Base-by-base conservation (phyloP, 1,139 yeast species). In the Arxiozyma telluris region DNA sequence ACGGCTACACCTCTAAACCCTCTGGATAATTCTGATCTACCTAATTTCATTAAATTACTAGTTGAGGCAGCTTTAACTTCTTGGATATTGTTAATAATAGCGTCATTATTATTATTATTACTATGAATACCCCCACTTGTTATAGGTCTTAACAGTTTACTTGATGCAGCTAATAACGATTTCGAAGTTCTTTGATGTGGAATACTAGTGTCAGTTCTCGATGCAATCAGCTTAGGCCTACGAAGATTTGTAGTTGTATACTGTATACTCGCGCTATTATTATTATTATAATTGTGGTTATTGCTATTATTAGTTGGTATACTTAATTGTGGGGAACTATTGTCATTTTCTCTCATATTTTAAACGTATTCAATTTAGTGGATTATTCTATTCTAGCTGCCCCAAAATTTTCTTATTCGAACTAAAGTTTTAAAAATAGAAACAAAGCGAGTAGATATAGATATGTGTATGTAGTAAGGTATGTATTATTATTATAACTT, bases 21-120 rank as follows among this genome's bases (percentile, higher is more conserved):
- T 46, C 52, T 52, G 6, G 57, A 41, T 42, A 57, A 41, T 49
- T 57, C 59, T 7, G 59, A 57, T 38, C 52, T 51, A 7, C 59
- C 59, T 18, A 57, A 43, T 49, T 50, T 55, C 20, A 50, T 51
- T 22, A 57, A 39, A 45, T 55, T 57, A 1, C 56, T 48, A n/a
- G 54, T 54, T 1, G 59, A 56, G 3, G 53, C 54, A 53, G 46
- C 58, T 63, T 30, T 49, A 3, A 21, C 8, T 11, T 49, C 47
- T 6, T 22, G 17, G 2, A 15, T 44, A 23, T 12, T 30, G 20
- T 44, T 23, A 22, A 6, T 21, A 20, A 27, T 23, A 20, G 6
- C 25, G 41, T 18, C 27, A 38, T 38, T 15, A 20, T 17, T 9
- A 21, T 34, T 38, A 17, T 4, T 18, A 17, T 21, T 47, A 21